A percentile compares a stretch with the other conserved stretches of the same genome.
These are phyloP conservation scores for Stephania cephalantha DNA, from an alignment of 164 flowering plant species.

Conservation along the genomic window DNA sequence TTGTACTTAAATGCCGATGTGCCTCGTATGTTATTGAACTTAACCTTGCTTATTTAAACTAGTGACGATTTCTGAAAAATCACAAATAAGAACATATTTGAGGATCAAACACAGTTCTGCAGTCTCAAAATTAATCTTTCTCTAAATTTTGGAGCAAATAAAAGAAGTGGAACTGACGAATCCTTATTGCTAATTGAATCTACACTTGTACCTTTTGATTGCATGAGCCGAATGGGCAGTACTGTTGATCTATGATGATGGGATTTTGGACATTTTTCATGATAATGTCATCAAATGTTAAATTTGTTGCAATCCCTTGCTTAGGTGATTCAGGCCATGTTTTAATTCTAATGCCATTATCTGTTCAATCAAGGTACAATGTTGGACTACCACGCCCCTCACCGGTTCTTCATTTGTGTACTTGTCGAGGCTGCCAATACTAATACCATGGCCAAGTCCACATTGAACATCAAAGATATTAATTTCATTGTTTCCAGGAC, in stretches of 20 bases:
- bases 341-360: conserved; percentile 57
- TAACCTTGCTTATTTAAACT: conserved; percentile 19
- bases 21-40: conserved; percentile 21
- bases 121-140: no score
- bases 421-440: conserved; percentile 68
- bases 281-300: conserved; percentile 35
- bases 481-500: conserved; percentile 25
- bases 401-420: conserved; percentile 37
- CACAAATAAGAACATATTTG: background rate
- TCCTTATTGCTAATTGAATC: background rate
- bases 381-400: conserved; percentile 23
- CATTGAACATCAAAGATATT: conserved; percentile 21
- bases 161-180: no score
- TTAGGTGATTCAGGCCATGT: conserved; percentile 29
- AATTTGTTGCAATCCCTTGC: conserved; percentile 22
- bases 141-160: background rate
- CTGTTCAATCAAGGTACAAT: conserved; percentile 42
- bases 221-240: conserved; percentile 27
- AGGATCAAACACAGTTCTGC: no score
- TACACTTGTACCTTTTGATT: background rate
- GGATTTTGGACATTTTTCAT: conserved; percentile 50
- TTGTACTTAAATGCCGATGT: conserved; percentile 24
- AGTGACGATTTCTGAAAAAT: conserved; percentile 18
- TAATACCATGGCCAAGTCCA: conserved; percentile 59
- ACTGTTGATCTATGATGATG: conserved; percentile 59